Evolutionary conservation across 352 stramenopile species (phyloP), one percentile per base, ranked within the genome.

Genomic region (Thraustotheca clavata): DNA sequence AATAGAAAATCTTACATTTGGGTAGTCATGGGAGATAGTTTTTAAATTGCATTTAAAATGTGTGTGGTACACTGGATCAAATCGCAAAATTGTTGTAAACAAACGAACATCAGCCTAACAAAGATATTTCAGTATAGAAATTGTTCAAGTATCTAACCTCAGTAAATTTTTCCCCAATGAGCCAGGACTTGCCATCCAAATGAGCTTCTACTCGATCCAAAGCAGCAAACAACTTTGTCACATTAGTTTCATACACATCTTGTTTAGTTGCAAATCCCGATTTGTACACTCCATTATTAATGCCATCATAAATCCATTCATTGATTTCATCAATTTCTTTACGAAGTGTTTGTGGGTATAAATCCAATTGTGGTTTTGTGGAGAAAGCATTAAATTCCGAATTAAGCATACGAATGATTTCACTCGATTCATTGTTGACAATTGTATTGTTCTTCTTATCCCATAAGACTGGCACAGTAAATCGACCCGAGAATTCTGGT

Each of bases 361-460:
- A 71, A 68, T 98, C 87, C 12, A 97, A 41, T 33, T 78, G 76
- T 24, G 81, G 74, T 31, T 83, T 77, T 33, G 74, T 70, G 9
- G 85, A 74, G 54, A 97, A 80, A 4, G 79, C 71, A 49, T 97
- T 84, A 57, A 98, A 98, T 32, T 77, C 82, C 20, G 73, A 84
- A 75, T 97, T 98, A 35, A 99, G 76, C 83, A 98, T 98, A 67
- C 89, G 78, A 12, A 97, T 87, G 73, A 99, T 98, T 60, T 98
- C 94, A 26, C 83, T 83, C 0, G 86, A 97, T 75, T 99, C 94
- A 68, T 98, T 98, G 72, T 89, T 97, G 12, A 99, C 95, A 69
- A 98, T 98, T 6, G 83, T 96, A 26, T 93, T 72, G 0, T 73
- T 69, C 69, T 97, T 96, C 67, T 93, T 97, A 76, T 99, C 94